A percentile compares a stretch with the other conserved stretches of the same genome.
Evolutionary conservation across 805 yeast genomes (phyloP).

Genomic region (Metschnikowia cerradonensis): DNA sequence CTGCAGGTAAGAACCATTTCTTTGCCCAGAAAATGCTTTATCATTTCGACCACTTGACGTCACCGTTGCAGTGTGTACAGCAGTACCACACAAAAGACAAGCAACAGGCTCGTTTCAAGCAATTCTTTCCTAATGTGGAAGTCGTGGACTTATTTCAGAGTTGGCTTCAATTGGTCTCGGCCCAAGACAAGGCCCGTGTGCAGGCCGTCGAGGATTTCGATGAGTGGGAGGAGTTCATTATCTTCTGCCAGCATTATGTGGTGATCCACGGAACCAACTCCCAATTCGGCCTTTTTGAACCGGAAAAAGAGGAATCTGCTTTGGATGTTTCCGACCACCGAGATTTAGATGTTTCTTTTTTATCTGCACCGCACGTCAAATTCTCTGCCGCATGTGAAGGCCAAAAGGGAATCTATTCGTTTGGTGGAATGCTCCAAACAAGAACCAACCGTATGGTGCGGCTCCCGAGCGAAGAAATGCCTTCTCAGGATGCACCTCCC

Average conservation of each 20-base stretch:
- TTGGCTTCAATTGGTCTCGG: slow-evolving; percentile 48
- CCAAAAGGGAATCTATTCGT: slow-evolving; percentile 14
- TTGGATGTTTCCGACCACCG: too few relatives aligned
- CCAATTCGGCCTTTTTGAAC: not conserved
- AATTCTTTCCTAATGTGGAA: slow-evolving; percentile 48
- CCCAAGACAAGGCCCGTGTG: slow-evolving; percentile 37
- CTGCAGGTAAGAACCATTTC: slow-evolving; percentile 58
- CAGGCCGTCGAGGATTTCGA: slow-evolving; percentile 64
- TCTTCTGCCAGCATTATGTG: slow-evolving; percentile 73
- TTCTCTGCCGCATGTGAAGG: slow-evolving; percentile 37
- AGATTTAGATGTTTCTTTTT: too few relatives aligned
- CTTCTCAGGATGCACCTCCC: slow-evolving; percentile 17
- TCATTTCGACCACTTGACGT: slow-evolving; percentile 61
- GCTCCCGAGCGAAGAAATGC: not conserved
- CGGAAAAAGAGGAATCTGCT: not conserved
- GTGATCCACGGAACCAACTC: slow-evolving; percentile 59
- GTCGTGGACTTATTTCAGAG: slow-evolving; percentile 51
- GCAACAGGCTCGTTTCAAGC: slow-evolving; percentile 49
- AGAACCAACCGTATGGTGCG: slow-evolving; percentile 14
- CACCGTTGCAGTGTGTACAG: slow-evolving; percentile 65
- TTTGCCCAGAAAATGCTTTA: slow-evolving; percentile 72
- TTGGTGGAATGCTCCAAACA: slow-evolving; percentile 40
- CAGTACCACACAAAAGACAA: slow-evolving; percentile 47
- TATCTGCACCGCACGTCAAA: slow-evolving; percentile 27
- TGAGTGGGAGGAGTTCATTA: slow-evolving; percentile 77